A percentile compares a stretch with the other conserved stretches of the same genome.
These are phyloP conservation scores for Rheum nobile DNA, from an alignment of 148 eudicot species.

Conservation along the genomic window DNA sequence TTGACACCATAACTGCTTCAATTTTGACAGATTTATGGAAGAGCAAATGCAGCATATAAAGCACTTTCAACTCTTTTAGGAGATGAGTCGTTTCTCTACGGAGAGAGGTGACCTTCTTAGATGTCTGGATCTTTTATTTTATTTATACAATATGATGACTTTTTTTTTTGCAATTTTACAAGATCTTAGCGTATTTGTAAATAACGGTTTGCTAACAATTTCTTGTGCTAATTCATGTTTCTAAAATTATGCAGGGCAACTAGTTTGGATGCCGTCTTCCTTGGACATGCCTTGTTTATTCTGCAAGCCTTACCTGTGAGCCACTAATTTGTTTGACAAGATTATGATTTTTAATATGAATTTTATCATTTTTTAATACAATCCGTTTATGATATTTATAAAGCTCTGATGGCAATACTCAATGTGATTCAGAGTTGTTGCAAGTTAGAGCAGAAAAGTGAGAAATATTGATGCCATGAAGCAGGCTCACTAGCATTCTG, in stretches of 20 bases:
- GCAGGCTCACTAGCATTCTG: not conserved
- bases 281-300: slow-evolving; percentile 73
- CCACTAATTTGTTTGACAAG: not conserved
- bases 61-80: slow-evolving; percentile 81
- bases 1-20: not conserved
- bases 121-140: not conserved
- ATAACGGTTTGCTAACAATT: not conserved
- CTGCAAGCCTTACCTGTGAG: slow-evolving; percentile 89
- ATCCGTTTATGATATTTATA: not conserved
- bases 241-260: slow-evolving; percentile 51
- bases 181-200: not conserved
- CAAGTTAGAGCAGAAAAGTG: not conserved
- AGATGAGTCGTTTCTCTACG: slow-evolving; percentile 52
- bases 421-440: not conserved
- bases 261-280: slow-evolving; percentile 87
- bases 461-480: not conserved
- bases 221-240: not conserved
- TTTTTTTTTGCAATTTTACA: not conserved
- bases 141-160: not conserved
- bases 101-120: slow-evolving; percentile 35
- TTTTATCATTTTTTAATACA: not conserved
- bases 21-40: slow-evolving; percentile 59
- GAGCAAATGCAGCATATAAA: slow-evolving; percentile 49
- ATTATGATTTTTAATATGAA: not conserved
- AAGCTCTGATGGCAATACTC: not conserved